phyloP scores from a whole-genome alignment of 257 asterid species.

The Nicotiana paniculata region DNA sequence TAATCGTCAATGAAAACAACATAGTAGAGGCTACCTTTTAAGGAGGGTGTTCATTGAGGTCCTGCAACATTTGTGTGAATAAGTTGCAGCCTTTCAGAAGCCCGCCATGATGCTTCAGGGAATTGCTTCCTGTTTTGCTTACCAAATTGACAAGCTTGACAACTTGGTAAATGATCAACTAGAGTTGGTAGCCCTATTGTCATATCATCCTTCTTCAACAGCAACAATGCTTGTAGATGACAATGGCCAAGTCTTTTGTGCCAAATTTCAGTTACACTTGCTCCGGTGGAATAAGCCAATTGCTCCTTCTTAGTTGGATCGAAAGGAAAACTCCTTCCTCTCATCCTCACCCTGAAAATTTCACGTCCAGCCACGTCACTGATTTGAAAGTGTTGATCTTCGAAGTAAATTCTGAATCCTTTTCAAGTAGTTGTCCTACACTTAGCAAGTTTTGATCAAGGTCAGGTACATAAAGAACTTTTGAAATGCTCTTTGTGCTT shows the following conservation, averaged over 20 bases:
- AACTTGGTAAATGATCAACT: neutral
- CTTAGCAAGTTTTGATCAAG: no score
- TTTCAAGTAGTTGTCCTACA: no score
- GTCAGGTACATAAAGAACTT: no score
- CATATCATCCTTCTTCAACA: neutral
- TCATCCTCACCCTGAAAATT: neutral
- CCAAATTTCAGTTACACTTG: neutral
- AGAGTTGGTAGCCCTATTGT: neutral
- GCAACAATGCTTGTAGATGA: neutral
- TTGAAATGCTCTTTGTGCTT: no score
- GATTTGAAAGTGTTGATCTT: neutral
- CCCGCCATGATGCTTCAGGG: neutral
- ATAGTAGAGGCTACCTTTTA: neutral
- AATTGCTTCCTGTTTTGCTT: neutral
- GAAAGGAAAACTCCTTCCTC: neutral
- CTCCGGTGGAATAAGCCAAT: neutral
- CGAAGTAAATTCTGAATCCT: neutral
- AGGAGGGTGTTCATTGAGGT: neutral
- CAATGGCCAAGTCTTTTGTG: neutral
- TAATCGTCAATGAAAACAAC: neutral
- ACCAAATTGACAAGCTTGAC: neutral
- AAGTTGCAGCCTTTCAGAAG: neutral
- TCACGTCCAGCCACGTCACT: neutral
- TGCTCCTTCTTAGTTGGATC: neutral
- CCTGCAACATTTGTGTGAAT: neutral